These are phyloP conservation scores for Hygrocybe punicea DNA, from an alignment of 768 basidiomycete genomes.

Conservation along the genomic window DNA sequence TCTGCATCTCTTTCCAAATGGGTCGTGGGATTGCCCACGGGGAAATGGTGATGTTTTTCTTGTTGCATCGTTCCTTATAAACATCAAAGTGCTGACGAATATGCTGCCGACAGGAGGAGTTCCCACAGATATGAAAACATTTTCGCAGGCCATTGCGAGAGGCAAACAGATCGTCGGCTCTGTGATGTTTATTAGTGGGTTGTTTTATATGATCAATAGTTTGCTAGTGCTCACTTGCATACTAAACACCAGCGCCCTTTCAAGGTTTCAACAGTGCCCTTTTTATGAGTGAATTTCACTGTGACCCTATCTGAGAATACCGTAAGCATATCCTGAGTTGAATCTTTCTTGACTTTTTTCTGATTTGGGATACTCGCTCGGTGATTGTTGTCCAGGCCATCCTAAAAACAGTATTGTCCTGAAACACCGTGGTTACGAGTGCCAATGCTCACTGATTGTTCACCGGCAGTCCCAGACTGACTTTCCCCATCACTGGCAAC, in stretches of 20 bases:
- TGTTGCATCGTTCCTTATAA: slow-evolving; percentile 9
- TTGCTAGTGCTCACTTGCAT: slow-evolving; percentile 8
- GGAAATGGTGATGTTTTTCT: background rate
- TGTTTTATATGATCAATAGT: background rate
- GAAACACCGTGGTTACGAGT: too few species aligned
- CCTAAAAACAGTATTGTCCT: background rate
- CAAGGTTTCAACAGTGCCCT: background rate
- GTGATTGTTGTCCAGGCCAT: background rate
- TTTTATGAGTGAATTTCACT: background rate
- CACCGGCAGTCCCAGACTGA: too few species aligned
- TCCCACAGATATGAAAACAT: slow-evolving; percentile 11
- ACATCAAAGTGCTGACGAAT: slow-evolving; percentile 15
- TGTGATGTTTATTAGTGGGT: background rate
- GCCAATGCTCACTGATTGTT: too few species aligned
- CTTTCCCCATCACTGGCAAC: too few species aligned
- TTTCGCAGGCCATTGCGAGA: slow-evolving; percentile 2
- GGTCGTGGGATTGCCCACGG: slow-evolving; percentile 4
- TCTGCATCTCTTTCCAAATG: background rate
- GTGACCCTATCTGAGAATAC: background rate
- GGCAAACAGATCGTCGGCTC: background rate
- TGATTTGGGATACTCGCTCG: background rate
- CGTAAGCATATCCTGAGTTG: background rate
- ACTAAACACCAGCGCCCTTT: slow-evolving; percentile 9
- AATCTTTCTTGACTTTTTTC: background rate
- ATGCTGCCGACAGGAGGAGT: slow-evolving; percentile 12